A percentile compares a stretch with the other conserved stretches of the same genome.
phyloP scores from a whole-genome alignment of 1,284 basidiomycete species.

The Paramarasmius palmivorus region DNA sequence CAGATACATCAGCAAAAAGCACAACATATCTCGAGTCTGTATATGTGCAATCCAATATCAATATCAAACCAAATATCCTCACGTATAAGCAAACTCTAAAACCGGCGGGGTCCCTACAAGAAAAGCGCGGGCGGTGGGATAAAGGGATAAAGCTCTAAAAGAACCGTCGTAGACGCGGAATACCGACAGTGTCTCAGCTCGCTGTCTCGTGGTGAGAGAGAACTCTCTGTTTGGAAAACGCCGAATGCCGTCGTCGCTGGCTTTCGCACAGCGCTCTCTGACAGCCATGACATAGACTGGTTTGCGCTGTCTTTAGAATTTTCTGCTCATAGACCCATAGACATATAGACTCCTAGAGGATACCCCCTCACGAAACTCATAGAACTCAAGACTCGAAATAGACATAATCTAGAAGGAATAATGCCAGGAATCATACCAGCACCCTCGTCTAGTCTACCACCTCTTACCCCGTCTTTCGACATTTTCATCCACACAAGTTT shows the following conservation, averaged over 20 bases:
- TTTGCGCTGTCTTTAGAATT: constrained; percentile 11
- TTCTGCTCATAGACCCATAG: constrained; percentile 18
- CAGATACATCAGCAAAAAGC: too few relatives aligned
- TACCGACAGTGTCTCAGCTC: too few relatives aligned
- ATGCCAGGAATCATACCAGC: not conserved
- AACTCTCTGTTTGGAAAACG: too few relatives aligned
- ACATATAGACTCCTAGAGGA: constrained; percentile 30
- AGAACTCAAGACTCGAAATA: constrained; percentile 2
- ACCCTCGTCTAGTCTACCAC: constrained; percentile 36
- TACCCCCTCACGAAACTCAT: not conserved
- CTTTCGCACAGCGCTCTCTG: constrained; percentile 40
- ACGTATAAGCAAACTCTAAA: too few relatives aligned
- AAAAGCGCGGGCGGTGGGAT: too few relatives aligned
- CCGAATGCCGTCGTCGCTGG: not conserved
- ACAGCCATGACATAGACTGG: constrained; percentile 30
- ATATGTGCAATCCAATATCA: too few relatives aligned
- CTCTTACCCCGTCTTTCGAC: constrained; percentile 34
- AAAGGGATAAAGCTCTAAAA: too few relatives aligned
- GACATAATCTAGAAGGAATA: not conserved
- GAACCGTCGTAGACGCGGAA: too few relatives aligned
- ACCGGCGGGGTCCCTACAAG: too few relatives aligned
- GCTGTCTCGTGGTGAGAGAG: too few relatives aligned
- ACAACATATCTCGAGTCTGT: too few relatives aligned
- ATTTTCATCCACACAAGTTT: constrained; percentile 29
- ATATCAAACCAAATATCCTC: too few relatives aligned